Base-by-base conservation (phyloP, 768 basidiomycete genomes). In the Ramaria sp. region DNA sequence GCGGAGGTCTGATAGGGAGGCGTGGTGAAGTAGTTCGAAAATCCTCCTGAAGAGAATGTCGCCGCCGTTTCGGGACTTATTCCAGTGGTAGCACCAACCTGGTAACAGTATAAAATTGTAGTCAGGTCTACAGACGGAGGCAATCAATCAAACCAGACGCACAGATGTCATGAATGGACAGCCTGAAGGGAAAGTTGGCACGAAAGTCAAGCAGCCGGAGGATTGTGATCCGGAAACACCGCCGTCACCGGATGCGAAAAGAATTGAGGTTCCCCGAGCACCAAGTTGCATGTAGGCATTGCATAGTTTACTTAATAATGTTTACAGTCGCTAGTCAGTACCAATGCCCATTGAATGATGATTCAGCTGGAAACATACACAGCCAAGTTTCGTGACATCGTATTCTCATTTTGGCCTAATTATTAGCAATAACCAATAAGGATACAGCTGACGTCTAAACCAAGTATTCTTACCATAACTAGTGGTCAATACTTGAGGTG, bases 231-330 rank as follows among this genome's bases (percentile, higher is more conserved):
- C 71, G 9, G 65, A 66, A 41, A 71, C 70, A 57, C 71, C 72
- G 30, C 68, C 70, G 54, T 73, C 71, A 33, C 72, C 72, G 9
- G 72, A 71, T 0, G 69, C 65, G 65, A 71, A 72, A n/a, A 74
- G 59, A 58, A 72, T 64, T 24, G 69, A 70, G 10, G 64, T 63
- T 17, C 72, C 71, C 45, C 67, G 68, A 13, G 70, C 68, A 45
- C 70, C 69, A 22, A 74, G 68, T 60, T 68, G 68, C 53, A 62
- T 60, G 60, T 69, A 71, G n/a, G 65, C 66, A 54, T 71, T 69
- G 62, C 70, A 73, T 37, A 73, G 57, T 20, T 59, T 58, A 53
- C 68, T 71, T 52, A 9, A 50, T 39, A 22, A 1, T n/a, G n/a
- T n/a, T 39, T 15, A 9, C 15, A n/a, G n/a, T n/a, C n/a, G n/a